phyloP scores from a whole-genome alignment of 75 land plant species.

The Selaginella tamariscina region DNA sequence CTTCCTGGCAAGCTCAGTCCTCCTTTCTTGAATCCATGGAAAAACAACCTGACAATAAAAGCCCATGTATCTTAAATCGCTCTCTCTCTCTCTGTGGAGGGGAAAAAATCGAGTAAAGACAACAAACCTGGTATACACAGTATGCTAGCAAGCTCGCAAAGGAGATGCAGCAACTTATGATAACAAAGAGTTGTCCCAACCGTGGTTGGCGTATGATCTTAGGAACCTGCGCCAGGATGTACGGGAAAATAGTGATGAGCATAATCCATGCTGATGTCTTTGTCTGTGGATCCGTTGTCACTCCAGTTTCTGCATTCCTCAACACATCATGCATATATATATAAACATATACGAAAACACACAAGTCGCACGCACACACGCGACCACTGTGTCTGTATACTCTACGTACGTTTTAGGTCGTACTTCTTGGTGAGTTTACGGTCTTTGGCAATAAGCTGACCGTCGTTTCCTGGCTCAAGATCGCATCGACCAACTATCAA shows the following conservation, averaged over 20 bases:
- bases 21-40: slow-evolving; percentile 11
- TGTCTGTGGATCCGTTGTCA: slow-evolving; percentile 8
- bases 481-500: not conserved
- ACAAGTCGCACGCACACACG: not conserved
- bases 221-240: slow-evolving; percentile 5
- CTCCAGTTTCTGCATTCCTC: slow-evolving; percentile 4
- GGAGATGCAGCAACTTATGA: not conserved
- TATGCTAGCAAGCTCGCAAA: not conserved
- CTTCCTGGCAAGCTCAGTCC: not conserved
- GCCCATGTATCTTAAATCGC: not conserved
- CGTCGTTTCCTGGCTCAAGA: not conserved
- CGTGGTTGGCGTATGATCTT: not conserved
- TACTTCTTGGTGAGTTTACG: not conserved
- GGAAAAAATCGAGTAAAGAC: not conserved
- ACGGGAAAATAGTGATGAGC: slow-evolving; percentile 1
- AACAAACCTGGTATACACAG: slow-evolving; percentile 2
- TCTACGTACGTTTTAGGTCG: too few species aligned
- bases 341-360: not conserved
- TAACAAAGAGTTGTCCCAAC: not conserved
- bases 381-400: too few species aligned
- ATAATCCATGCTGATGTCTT: slow-evolving; percentile 3
- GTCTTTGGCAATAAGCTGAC: not conserved
- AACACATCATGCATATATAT: not conserved
- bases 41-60: not conserved
- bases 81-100: not conserved